phyloP scores from a whole-genome alignment of 2,329 filamentous ascomycete species.

The Furcasterigmium sp. region DNA sequence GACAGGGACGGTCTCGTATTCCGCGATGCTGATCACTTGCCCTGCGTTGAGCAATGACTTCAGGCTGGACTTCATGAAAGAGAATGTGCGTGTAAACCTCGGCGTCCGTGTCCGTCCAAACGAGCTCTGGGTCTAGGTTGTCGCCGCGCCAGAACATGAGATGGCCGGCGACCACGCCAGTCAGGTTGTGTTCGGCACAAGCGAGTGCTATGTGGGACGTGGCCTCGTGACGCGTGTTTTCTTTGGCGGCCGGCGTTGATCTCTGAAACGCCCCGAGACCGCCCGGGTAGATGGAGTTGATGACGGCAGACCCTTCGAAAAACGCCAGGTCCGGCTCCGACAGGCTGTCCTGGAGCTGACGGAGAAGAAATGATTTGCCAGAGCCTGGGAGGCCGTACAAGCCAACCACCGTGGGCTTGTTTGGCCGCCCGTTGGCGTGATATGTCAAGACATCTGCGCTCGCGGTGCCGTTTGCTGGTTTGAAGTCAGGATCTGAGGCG shows the following conservation, averaged over 20 bases:
- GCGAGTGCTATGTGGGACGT: constrained; percentile 36
- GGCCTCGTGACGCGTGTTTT: constrained; percentile 32
- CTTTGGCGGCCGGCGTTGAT: constrained; percentile 28
- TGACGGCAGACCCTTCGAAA: constrained; percentile 47
- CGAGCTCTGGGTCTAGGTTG: constrained; percentile 17
- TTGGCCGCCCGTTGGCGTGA: no score
- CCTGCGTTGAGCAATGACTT: constrained; percentile 30
- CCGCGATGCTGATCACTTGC: constrained; percentile 27
- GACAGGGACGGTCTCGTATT: constrained; percentile 23
- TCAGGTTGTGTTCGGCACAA: constrained; percentile 23
- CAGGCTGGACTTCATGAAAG: constrained; percentile 40
- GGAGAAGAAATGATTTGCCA: constrained; percentile 45
- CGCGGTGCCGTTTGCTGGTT: no score
- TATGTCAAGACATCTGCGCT: no score
- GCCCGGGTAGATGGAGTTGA: constrained; percentile 34
- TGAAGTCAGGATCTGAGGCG: no score
- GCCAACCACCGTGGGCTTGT: constrained; percentile 39
- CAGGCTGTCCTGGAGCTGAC: constrained; percentile 30
- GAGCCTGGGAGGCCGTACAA: constrained; percentile 49
- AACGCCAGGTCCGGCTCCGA: constrained; percentile 31
- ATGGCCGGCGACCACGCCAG: constrained; percentile 49
- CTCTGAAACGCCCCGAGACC: constrained; percentile 42
- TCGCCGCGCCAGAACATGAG: constrained; percentile 49
- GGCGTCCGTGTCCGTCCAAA: constrained; percentile 40
- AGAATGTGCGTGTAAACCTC: constrained; percentile 51